Conservation (phyloP, 2,329 filamentous ascomycete genomes). For the Ceratocystiopsis minuta region DNA sequence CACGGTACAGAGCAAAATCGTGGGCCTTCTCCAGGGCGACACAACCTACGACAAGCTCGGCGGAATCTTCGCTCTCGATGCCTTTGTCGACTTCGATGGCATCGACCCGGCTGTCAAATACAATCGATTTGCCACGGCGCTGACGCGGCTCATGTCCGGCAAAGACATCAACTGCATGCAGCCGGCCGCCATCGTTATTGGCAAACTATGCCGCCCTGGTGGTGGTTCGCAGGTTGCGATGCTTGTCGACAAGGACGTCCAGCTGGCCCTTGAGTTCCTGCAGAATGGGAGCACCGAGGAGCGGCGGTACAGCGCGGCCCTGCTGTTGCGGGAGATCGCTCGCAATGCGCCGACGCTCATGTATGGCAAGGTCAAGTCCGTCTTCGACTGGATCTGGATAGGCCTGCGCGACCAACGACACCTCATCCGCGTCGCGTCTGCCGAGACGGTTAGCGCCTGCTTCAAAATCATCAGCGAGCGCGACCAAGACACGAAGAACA, state of each 20-base stretch:
- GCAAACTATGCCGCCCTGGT: constrained; percentile 78
- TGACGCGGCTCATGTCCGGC: constrained; percentile 73
- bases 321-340: constrained; percentile 78
- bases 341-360: constrained; percentile 88
- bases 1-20: constrained; percentile 37
- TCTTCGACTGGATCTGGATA: constrained; percentile 93
- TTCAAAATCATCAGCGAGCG: constrained; percentile 91
- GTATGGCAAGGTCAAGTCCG: constrained; percentile 86
- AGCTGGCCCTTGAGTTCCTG: constrained; percentile 89
- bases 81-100: constrained; percentile 88
- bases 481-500: constrained; percentile 70
- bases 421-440: constrained; percentile 79
- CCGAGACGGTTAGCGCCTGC: constrained; percentile 83
- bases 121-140: constrained; percentile 79
- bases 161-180: constrained; percentile 87
- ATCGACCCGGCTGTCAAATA: constrained; percentile 88
- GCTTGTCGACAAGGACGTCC: constrained; percentile 89
- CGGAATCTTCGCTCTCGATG: constrained; percentile 80
- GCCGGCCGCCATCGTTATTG: constrained; percentile 71
- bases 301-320: constrained; percentile 77
- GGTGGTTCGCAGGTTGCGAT: constrained; percentile 90
- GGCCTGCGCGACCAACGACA: constrained; percentile 78
- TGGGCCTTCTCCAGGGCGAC: constrained; percentile 58
- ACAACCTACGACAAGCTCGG: constrained; percentile 80
- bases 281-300: constrained; percentile 91